Evolutionary conservation across 305 asterid genomes (phyloP).

Genomic region (Solanum hybrid): DNA sequence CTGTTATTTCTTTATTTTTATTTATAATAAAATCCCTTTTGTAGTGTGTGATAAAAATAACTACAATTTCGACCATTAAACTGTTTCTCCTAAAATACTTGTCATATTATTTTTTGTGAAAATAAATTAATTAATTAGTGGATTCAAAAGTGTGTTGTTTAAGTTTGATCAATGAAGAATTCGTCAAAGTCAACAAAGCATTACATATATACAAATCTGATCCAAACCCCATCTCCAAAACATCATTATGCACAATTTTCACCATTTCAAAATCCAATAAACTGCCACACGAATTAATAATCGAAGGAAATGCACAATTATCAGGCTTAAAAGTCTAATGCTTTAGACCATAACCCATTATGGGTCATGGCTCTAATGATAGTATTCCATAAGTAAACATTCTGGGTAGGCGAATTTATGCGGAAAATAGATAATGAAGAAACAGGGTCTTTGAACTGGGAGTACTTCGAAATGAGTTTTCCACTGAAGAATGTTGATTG

Average conservation of each 20-base stretch:
- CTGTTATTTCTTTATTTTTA: no score
- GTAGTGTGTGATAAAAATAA: no score
- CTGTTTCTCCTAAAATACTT: no score
- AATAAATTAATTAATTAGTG: no score
- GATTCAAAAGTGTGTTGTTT: no score
- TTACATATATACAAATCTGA: slow-evolving; percentile 54
- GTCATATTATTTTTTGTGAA: no score
- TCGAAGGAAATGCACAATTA: slow-evolving; percentile 59
- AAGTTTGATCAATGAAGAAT: no score
- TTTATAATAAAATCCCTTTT: no score
- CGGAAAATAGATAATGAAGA: slow-evolving; percentile 39
- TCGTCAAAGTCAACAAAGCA: slow-evolving; percentile 21
- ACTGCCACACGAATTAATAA: slow-evolving; percentile 54
- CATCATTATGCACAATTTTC: slow-evolving; percentile 37
- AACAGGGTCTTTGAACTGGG: slow-evolving; percentile 44
- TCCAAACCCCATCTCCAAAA: slow-evolving; percentile 34
- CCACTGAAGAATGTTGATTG: slow-evolving; percentile 45
- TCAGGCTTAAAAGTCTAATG: slow-evolving; percentile 53
- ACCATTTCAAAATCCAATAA: slow-evolving; percentile 43
- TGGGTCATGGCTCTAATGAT: slow-evolving; percentile 69
- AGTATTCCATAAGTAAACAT: slow-evolving; percentile 56
- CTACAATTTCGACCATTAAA: no score
- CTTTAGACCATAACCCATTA: slow-evolving; percentile 35
- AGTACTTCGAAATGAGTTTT: slow-evolving; percentile 55
- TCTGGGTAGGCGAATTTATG: slow-evolving; percentile 10